phyloP scores from a whole-genome alignment of 1,139 yeast species.

The Yamadazyma trypodendri region DNA sequence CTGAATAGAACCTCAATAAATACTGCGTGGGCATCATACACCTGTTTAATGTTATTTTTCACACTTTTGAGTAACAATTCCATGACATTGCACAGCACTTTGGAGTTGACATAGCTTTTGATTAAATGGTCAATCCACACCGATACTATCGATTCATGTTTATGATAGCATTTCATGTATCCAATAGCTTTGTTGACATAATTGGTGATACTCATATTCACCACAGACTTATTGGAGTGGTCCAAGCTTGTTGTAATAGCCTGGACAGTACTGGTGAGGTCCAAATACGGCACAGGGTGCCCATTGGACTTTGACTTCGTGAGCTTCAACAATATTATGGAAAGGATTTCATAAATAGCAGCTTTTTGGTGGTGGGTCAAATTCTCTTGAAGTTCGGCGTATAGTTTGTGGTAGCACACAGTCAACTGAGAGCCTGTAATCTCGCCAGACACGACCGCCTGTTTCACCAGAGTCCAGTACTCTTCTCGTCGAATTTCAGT shows the following conservation, averaged over 20 bases:
- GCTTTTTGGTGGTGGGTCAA: background rate
- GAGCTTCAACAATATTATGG: conserved; percentile 10
- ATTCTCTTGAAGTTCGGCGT: background rate
- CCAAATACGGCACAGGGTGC: background rate
- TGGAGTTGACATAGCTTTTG: conserved; percentile 22
- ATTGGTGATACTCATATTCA: conserved; percentile 4
- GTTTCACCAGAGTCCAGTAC: too few relatives aligned
- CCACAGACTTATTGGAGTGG: conserved; percentile 7
- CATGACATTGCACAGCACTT: conserved; percentile 8
- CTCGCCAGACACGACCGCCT: background rate
- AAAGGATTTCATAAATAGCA: conserved; percentile 5
- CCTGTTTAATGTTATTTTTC: background rate
- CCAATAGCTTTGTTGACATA: conserved; percentile 10
- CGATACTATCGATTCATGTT: conserved; percentile 5
- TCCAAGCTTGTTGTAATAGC: conserved; percentile 6
- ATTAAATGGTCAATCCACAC: conserved; percentile 45
- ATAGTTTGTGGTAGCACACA: background rate
- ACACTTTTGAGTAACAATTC: conserved; percentile 10
- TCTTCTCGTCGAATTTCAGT: background rate
- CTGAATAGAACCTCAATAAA: conserved; percentile 9
- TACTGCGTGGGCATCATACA: background rate
- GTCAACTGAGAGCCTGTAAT: background rate
- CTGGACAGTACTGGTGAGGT: background rate
- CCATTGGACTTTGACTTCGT: conserved; percentile 2
- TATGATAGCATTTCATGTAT: conserved; percentile 19